phyloP scores from a whole-genome alignment of 257 asterid genomes.

The Gynochthodes officinalis region DNA sequence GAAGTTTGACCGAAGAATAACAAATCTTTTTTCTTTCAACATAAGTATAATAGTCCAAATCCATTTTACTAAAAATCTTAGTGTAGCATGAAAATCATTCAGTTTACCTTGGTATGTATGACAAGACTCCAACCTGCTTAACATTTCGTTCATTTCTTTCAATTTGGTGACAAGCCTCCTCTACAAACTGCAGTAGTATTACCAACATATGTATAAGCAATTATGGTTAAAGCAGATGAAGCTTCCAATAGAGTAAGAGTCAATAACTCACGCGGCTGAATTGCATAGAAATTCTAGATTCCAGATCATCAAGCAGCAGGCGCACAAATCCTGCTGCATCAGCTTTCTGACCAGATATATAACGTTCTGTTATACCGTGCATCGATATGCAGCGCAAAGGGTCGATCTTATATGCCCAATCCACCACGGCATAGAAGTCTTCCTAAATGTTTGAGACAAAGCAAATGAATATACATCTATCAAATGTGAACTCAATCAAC shows the following conservation, averaged over 20 bases:
- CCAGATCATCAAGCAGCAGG: constrained; percentile 90
- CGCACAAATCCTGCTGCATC: constrained; percentile 94
- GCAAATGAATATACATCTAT: not conserved
- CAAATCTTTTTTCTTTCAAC: too few species aligned
- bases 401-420: constrained; percentile 97
- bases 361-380: constrained; percentile 94
- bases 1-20: not conserved
- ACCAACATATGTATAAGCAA: constrained; percentile 22
- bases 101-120: constrained; percentile 82
- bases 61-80: constrained; percentile 1
- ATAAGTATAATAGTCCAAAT: not conserved
- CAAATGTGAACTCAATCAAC: not conserved
- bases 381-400: constrained; percentile 94
- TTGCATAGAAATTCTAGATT: constrained; percentile 66
- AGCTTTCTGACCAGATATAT: constrained; percentile 88
- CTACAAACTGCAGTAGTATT: constrained; percentile 67
- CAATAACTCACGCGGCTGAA: constrained; percentile 71
- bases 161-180: constrained; percentile 94
- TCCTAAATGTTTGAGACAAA: constrained; percentile 47
- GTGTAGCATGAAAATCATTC: constrained; percentile 6
- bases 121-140: constrained; percentile 77
- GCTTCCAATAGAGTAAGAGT: not conserved
- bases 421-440: constrained; percentile 91
- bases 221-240: constrained; percentile 7
- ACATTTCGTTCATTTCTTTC: constrained; percentile 83